These are phyloP conservation scores for Leptodontidium sp. DNA, from an alignment of 2,329 filamentous ascomycete genomes.

Conservation along the genomic window DNA sequence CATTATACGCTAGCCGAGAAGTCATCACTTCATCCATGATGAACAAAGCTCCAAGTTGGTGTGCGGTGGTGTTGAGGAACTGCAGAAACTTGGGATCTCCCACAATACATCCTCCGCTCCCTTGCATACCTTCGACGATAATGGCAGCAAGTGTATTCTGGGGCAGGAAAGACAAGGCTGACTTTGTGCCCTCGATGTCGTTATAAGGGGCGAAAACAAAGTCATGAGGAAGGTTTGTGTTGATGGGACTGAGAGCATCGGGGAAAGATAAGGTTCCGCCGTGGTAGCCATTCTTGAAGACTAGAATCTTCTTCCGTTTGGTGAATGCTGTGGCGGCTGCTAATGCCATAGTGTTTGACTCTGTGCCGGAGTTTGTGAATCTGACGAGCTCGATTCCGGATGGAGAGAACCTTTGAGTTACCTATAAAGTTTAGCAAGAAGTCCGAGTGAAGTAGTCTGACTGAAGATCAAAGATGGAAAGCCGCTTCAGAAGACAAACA, in stretches of 20 bases:
- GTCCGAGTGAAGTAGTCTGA: not conserved
- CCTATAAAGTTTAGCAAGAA: slow-evolving; percentile 16
- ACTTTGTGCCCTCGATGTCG: slow-evolving; percentile 56
- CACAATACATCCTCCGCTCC: slow-evolving; percentile 64
- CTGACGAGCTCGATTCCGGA: slow-evolving; percentile 60
- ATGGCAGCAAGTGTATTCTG: slow-evolving; percentile 57
- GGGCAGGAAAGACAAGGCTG: slow-evolving; percentile 50
- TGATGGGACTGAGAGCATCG: slow-evolving; percentile 51
- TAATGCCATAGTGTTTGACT: slow-evolving; percentile 68
- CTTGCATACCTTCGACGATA: slow-evolving; percentile 72
- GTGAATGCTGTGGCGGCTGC: slow-evolving; percentile 46
- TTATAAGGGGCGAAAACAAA: slow-evolving; percentile 67
- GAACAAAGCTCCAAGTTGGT: slow-evolving; percentile 59
- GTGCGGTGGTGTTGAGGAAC: slow-evolving; percentile 33
- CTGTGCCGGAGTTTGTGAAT: slow-evolving; percentile 72
- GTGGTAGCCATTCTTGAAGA: slow-evolving; percentile 41
- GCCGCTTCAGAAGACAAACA: too few relatives aligned
- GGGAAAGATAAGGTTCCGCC: slow-evolving; percentile 51
- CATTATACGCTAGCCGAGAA: slow-evolving; percentile 61
- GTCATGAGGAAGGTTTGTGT: slow-evolving; percentile 39
- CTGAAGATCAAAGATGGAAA: too few relatives aligned
- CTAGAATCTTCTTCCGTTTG: slow-evolving; percentile 36
- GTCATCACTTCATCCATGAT: slow-evolving; percentile 79
- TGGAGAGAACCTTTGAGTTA: slow-evolving; percentile 60
- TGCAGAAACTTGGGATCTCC: slow-evolving; percentile 46